Evolutionary conservation across 2,329 filamentous ascomycete species (phyloP).

Genomic region (Emericellopsis atlantica): DNA sequence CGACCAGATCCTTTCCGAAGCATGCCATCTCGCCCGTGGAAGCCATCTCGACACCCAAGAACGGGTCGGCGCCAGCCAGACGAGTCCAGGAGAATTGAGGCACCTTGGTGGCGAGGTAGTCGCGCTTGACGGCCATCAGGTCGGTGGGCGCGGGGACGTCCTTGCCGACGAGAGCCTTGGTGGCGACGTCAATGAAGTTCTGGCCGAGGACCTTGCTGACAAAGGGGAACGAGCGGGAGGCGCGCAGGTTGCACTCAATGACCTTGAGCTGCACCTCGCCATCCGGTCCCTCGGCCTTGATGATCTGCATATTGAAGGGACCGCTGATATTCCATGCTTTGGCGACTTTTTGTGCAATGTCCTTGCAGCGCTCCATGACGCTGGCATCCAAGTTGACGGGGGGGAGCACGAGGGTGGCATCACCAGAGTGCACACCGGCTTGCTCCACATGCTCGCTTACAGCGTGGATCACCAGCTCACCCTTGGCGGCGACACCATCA

Average conservation of each 20-base stretch:
- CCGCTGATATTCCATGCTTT: constrained; percentile 96
- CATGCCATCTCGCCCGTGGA: constrained; percentile 97
- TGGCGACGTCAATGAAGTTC: constrained; percentile 95
- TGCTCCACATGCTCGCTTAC: constrained; percentile 94
- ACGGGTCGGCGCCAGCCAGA: constrained; percentile 91
- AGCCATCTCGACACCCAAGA: constrained; percentile 95
- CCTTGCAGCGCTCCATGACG: constrained; percentile 80
- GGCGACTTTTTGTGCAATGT: constrained; percentile 90
- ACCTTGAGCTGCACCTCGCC: constrained; percentile 76
- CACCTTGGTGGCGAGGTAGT: constrained; percentile 95
- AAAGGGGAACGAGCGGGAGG: constrained; percentile 95
- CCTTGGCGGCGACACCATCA: constrained; percentile 78
- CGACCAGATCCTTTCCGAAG: constrained; percentile 90
- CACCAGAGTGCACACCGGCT: constrained; percentile 94
- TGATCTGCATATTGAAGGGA: constrained; percentile 99
- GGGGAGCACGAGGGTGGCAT: constrained; percentile 87
- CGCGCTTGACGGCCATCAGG: constrained; percentile 76
- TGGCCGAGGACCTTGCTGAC: constrained; percentile 92
- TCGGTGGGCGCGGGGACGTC: constrained; percentile 76
- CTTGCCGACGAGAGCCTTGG: constrained; percentile 78
- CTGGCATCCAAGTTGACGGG: constrained; percentile 65
- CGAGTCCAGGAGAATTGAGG: constrained; percentile 99
- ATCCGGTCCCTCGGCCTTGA: constrained; percentile 73
- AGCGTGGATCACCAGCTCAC: constrained; percentile 80
- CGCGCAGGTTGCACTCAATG: constrained; percentile 96